Base-by-base conservation (phyloP, 2,329 filamentous ascomycete species). In the Hypoxylon sp. region DNA sequence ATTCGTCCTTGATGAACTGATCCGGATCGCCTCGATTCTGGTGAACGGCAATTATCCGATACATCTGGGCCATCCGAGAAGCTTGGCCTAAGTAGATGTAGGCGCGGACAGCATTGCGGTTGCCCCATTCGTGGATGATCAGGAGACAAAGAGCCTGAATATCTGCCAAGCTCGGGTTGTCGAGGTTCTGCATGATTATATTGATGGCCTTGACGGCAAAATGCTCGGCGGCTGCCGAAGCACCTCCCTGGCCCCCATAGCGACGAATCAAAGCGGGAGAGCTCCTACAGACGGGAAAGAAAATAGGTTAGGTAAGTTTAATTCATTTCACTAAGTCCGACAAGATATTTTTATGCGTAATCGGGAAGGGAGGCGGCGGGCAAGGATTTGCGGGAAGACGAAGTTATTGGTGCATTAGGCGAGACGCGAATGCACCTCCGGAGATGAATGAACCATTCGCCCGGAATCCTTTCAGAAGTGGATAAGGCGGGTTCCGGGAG, bases 11-110 rank as follows among this genome's bases (percentile, higher is more conserved):
- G 11, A 88, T 82, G 74, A 89, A 89, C 72, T 86, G 85, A 71
- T 89, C 86, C n/a, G 84, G 82, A 43, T 86, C 85, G 38, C 79
- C 76, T 14, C 82, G 80, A 45, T 81, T 78, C 70, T 86, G 83
- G 71, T 87, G 86, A 43, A 82, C 82, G 71, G 87, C 85, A 49
- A 89, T 83, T 61, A 89, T 85, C 68, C 86, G 83, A 72, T 86
- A 88, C 87, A 89, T 89, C 79, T 89, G 87, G 32, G 87, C 83
- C 86, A 89, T 89, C 65, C 87, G 85, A n/a, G 86, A 84, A 32
- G 87, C 87, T 75, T 89, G 87, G 69, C 87, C 87, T 23, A 89
- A 82, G 74, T 89, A 89, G 75, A 88, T 85, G 80, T 89, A 89
- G 67, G 87, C 87, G 17, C 87, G 86, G 30, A 89, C 86, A 38